Conservation (phyloP, 2,329 filamentous ascomycete genomes). For the Sarocladiaceae sp. region DNA sequence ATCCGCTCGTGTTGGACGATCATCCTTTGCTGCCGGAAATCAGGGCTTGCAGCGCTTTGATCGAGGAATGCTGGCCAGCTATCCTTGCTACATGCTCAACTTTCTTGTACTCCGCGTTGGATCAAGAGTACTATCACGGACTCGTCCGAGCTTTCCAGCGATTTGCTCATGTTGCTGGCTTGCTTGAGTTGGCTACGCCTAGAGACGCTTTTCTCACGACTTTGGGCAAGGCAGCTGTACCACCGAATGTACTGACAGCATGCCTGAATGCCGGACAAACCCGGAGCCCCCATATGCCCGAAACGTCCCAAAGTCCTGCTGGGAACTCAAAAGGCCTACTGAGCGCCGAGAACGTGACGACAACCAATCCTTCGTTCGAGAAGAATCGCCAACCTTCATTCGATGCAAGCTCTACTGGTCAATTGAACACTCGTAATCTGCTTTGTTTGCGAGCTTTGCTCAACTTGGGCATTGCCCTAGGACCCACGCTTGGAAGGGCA, state of each 20-base stretch:
- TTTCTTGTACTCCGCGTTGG: constrained; percentile 86
- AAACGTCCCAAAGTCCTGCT: not conserved
- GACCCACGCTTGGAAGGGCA: constrained; percentile 76
- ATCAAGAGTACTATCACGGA: constrained; percentile 90
- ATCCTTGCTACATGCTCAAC: constrained; percentile 93
- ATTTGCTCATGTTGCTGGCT: constrained; percentile 88
- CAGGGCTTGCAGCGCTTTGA: constrained; percentile 72
- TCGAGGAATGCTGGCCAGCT: constrained; percentile 93
- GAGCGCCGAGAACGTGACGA: constrained; percentile 67
- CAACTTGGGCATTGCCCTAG: constrained; percentile 93
- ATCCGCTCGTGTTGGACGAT: constrained; percentile 72
- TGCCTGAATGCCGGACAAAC: constrained; percentile 48
- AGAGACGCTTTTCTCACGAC: constrained; percentile 94
- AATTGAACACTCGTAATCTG: constrained; percentile 82
- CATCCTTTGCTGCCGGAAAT: constrained; percentile 70
- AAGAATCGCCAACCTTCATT: constrained; percentile 55
- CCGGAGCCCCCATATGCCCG: constrained; percentile 28
- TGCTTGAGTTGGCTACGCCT: constrained; percentile 79
- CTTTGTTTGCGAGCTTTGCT: constrained; percentile 84
- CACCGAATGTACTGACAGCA: constrained; percentile 67
- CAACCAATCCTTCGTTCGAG: constrained; percentile 51
- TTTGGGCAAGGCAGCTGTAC: constrained; percentile 87
- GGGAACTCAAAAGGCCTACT: constrained; percentile 68
- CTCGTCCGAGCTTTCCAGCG: constrained; percentile 92
- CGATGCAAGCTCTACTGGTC: constrained; percentile 43